These are phyloP conservation scores for Conticribra guillardii DNA, from an alignment of 108 stramenopile species.

Conservation along the genomic window DNA sequence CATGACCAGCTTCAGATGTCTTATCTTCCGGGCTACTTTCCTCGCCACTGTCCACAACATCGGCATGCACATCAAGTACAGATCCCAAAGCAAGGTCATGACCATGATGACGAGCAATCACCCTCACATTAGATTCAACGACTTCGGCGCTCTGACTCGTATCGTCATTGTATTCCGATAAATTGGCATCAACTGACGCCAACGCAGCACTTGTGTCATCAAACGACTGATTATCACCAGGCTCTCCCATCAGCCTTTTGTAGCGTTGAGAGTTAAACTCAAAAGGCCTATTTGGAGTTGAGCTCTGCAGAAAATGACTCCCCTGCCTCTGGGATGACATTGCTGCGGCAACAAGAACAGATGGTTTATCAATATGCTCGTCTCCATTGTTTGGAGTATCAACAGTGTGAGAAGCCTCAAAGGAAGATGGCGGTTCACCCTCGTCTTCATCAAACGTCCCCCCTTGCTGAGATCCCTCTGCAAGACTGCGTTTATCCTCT, in stretches of 20 bases:
- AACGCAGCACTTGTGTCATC: constrained; percentile 40
- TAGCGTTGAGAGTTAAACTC: too few relatives aligned
- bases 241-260: too few relatives aligned
- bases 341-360: constrained; percentile 49
- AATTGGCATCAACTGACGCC: constrained; percentile 24
- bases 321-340: constrained; percentile 51
- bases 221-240: constrained; percentile 30
- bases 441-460: constrained; percentile 38
- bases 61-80: constrained; percentile 8
- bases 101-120: constrained; percentile 24
- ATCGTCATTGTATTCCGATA: constrained; percentile 33
- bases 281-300: constrained; percentile 12
- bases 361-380: constrained; percentile 21
- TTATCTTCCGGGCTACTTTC: constrained; percentile 18
- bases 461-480: constrained; percentile 36
- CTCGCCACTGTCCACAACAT: constrained; percentile 35
- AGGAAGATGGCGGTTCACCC: background rate
- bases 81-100: constrained; percentile 5
- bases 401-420: background rate
- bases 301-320: constrained; percentile 6
- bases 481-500: constrained; percentile 48
- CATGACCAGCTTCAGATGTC: constrained; percentile 6
- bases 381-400: background rate
- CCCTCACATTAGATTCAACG: constrained; percentile 13
- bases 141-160: constrained; percentile 10